These are phyloP conservation scores for Paraurostyla sp. DNA, from an alignment of 73 alveolate species.

Conservation along the genomic window DNA sequence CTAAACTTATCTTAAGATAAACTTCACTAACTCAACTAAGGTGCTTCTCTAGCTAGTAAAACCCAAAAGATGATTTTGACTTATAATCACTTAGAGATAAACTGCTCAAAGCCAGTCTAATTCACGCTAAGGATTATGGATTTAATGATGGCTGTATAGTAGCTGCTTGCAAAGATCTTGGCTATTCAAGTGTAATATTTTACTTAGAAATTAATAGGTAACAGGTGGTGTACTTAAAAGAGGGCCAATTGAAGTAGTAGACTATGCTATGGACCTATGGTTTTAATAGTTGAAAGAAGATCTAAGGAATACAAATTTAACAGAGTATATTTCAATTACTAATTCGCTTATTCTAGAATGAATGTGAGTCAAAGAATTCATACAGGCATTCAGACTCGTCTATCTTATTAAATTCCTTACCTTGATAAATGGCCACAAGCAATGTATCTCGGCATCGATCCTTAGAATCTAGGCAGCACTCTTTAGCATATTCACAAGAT, in stretches of 20 bases:
- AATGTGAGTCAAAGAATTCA: slow-evolving; percentile 6
- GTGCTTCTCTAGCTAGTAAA: neutral
- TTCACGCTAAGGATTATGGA: slow-evolving; percentile 57
- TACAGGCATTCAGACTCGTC: slow-evolving; percentile 66
- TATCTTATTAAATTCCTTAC: slow-evolving; percentile 70
- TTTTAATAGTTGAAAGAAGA: slow-evolving; percentile 44
- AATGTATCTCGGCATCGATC: slow-evolving; percentile 80
- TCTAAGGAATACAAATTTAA: neutral
- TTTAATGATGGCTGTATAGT: slow-evolving; percentile 61
- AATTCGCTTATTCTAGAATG: slow-evolving; percentile 19
- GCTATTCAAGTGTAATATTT: slow-evolving; percentile 49
- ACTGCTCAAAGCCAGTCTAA: slow-evolving; percentile 25
- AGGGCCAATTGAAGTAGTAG: slow-evolving; percentile 70
- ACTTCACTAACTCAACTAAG: neutral
- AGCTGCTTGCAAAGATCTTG: slow-evolving; percentile 61
- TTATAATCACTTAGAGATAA: neutral
- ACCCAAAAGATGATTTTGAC: neutral
- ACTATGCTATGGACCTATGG: slow-evolving; percentile 74
- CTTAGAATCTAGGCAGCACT: slow-evolving; percentile 67
- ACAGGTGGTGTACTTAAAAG: slow-evolving; percentile 52
- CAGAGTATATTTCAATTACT: neutral
- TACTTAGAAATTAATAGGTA: neutral
- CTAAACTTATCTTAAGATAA: too few relatives aligned
- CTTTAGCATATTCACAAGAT: slow-evolving; percentile 44
- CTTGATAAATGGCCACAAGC: slow-evolving; percentile 84